Base-by-base conservation (phyloP, 345 rosid genomes). In the Isatis tinctoria region DNA sequence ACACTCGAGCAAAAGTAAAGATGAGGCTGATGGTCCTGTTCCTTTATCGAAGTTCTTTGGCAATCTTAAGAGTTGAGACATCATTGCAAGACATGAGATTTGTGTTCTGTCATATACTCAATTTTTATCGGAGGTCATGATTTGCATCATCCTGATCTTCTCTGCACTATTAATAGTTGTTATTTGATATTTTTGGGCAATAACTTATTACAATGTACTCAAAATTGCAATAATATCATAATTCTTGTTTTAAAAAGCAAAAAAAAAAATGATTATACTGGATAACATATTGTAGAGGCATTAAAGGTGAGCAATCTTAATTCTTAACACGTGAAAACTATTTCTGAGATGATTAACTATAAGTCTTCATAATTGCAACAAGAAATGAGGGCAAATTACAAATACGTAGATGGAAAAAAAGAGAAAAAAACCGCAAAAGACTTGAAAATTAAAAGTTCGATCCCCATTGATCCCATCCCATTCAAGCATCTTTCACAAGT, bases 31-130 rank as follows among this genome's bases (percentile, higher is more conserved):
- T 65, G 97, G 97, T 33, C 94, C 94, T 16, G 84, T 91, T n/a
- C 97, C 91, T 3, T 90, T 91, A 12, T 91, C 97, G 8, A 90
- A 79, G 74, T 89, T 91, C 92, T 94, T 91, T 47, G 96, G 70
- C 59, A 88, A 64, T 78, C 65, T 76, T 45, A 90, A 89, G 83
- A 87, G 80, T 73, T 90, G 61, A 82, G 24, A 47, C 49, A 69
- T 40, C 24, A 22, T 30, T 52, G 54, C 24, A 56, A 56, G 30
- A 41, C 54, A 18, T 69, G 20, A 60, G 60, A 60, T 72, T 62
- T 33, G 62, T 73, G 35, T 64, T 73, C 56, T 22, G 30, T 32
- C 56, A 72, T 26, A 48, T 59, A n/a, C 60, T 60, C 30, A 30
- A 2, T 2, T 3, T 17, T 40, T 11, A 27, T 11, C 3, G 0